phyloP scores from a whole-genome alignment of 441 rosid species.

The Populus hybrid region DNA sequence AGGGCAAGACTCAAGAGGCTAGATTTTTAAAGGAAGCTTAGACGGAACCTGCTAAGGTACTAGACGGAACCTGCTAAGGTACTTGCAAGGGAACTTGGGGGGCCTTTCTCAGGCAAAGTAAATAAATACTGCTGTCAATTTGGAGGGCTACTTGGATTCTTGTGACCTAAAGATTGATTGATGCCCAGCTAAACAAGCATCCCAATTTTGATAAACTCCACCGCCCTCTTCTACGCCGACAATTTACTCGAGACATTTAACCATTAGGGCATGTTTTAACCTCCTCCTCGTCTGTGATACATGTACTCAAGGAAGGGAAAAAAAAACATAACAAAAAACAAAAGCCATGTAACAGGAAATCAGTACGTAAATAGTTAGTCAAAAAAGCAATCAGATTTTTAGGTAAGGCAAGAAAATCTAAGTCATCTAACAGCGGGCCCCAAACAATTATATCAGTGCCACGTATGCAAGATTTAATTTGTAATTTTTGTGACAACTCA shows the following conservation, averaged over 20 bases:
- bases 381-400: slow-evolving; percentile 22
- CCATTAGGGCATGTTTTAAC: neutral
- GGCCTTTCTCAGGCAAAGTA: slow-evolving; percentile 22
- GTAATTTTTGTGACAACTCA: neutral
- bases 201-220: slow-evolving; percentile 8
- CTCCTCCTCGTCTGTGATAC: neutral
- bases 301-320: too few relatives aligned
- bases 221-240: slow-evolving; percentile 10
- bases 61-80: slow-evolving; percentile 5
- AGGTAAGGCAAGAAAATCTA: slow-evolving; percentile 23
- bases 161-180: neutral
- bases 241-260: neutral
- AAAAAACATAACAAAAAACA: neutral
- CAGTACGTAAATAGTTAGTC: slow-evolving; percentile 18
- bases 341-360: neutral
- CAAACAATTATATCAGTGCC: neutral
- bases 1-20: slow-evolving; percentile 10
- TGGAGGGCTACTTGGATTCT: neutral
- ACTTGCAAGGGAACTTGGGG: slow-evolving; percentile 4
- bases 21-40: slow-evolving; percentile 10
- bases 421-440: slow-evolving; percentile 31
- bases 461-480: slow-evolving; percentile 12
- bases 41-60: too few relatives aligned
- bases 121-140: neutral
- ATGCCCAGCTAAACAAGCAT: neutral